Evolutionary conservation across 2,329 filamentous ascomycete genomes (phyloP).

Genomic region (Mycosphaerelloides madeirae): DNA sequence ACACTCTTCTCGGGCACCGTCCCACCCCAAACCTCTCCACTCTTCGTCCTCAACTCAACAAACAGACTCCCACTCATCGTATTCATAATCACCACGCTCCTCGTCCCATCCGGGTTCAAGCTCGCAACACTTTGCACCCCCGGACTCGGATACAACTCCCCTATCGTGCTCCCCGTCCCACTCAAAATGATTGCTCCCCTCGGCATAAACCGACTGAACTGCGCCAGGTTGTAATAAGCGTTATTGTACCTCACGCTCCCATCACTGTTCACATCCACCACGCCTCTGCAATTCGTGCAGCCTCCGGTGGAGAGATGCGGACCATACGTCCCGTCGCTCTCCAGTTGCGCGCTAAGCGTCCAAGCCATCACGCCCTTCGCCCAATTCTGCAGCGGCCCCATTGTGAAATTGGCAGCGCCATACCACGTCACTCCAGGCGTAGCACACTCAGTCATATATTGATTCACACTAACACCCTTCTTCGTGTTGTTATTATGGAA

Average conservation of each 20-base stretch:
- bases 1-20: slow-evolving; percentile 9
- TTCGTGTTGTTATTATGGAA: slow-evolving; percentile 13
- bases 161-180: slow-evolving; percentile 10
- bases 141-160: slow-evolving; percentile 3
- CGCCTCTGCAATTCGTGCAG: slow-evolving; percentile 13
- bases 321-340: no score
- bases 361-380: slow-evolving; percentile 19
- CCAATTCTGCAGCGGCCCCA: slow-evolving; percentile 22
- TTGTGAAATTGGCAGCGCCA: slow-evolving; percentile 17
- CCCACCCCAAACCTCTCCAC: slow-evolving; percentile 17
- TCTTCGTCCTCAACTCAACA: slow-evolving; percentile 10
- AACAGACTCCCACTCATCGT: slow-evolving; percentile 1
- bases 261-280: slow-evolving; percentile 16
- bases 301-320: slow-evolving; percentile 13
- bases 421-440: slow-evolving; percentile 8
- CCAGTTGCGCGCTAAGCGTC: slow-evolving; percentile 12
- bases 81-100: slow-evolving; percentile 16
- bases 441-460: slow-evolving; percentile 23
- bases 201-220: slow-evolving; percentile 19
- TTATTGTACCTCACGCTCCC: slow-evolving; percentile 13
- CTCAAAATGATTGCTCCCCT: slow-evolving; percentile 10
- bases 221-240: slow-evolving; percentile 20
- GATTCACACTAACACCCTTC: no score
- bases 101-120: slow-evolving; percentile 16
- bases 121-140: slow-evolving; percentile 13